Base-by-base conservation (phyloP, 805 yeast genomes). In the Saturnispora halmiae region DNA sequence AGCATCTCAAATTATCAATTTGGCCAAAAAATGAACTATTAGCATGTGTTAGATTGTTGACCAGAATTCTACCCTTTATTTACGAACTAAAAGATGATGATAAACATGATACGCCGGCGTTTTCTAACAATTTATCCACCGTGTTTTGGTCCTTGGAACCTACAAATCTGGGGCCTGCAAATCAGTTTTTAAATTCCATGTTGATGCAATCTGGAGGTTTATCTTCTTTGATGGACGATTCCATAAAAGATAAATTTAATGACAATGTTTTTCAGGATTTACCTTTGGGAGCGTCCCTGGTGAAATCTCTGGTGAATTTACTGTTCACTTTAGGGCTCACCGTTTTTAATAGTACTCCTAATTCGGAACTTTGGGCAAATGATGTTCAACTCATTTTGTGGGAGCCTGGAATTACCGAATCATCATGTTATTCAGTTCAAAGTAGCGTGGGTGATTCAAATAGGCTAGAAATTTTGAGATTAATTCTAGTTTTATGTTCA, bases 341-440 rank as follows among this genome's bases (percentile, higher is more conserved):
- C 0, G 56, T 75, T 7, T 56, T 66, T 4, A 43, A 44, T 7
- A 31, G 11, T 34, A 40, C 22, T 19, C 25, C 42, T 4, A 37
- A 43, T 2, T 18, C 35, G 16, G 43, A 32, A 3, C 13, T 18
- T 18, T 36, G 36, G 16, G 42, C 55, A 18, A 58, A 59, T 22
- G 59, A 61, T 6, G 48, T 56, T 4, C 69, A 69, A 19, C 61
- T 59, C 38, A 47, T 64, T 6, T 65, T 81, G 1, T 87, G 96
- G 95, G 94, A 83, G 50, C 75, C 82, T 3, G 96, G 95, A 5
- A 69, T 87, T 25, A 88, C 85, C 2, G 55, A 64, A 3, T 51
- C 58, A 2, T 58, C 46, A 4, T 40, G 39, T 6, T 50, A 43
- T 32, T 36, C 49, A 28, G 51, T 40, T 27, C 73, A 64, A 34